Evolutionary conservation across 768 basidiomycete species (phyloP).

Genomic region (Roridomyces roridus): DNA sequence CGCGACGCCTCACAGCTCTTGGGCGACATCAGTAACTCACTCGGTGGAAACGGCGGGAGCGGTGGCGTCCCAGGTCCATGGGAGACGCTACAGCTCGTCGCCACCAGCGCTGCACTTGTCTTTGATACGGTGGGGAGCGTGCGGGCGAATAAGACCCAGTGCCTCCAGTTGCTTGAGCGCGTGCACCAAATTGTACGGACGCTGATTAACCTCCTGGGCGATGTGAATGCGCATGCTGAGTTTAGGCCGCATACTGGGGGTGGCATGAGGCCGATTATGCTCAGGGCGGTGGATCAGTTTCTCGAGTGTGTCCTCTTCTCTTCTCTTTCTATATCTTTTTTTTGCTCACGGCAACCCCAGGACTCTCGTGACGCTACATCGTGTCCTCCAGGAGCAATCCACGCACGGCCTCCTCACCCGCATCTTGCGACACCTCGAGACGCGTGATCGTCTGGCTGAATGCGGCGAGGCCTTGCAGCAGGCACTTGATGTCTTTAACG

Average conservation of each 20-base stretch:
- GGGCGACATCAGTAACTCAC: not conserved
- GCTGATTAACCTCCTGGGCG: conserved; percentile 20
- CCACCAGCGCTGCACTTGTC: conserved; percentile 6
- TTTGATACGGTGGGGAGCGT: conserved; percentile 19
- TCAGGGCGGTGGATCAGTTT: not conserved
- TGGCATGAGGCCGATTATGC: not conserved
- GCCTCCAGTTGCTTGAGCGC: conserved; percentile 20
- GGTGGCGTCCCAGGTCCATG: not conserved
- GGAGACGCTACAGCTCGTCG: conserved; percentile 7
- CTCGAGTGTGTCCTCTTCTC: not conserved
- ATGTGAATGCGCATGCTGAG: not conserved
- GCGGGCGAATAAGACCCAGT: conserved; percentile 8
- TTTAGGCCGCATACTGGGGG: not conserved
- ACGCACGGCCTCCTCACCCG: conserved; percentile 3
- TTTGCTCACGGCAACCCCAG: not conserved
- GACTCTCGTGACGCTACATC: conserved; percentile 12
- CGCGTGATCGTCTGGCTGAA: not conserved
- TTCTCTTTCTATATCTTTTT: not conserved
- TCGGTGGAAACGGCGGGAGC: too few species aligned
- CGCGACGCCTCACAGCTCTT: conserved; percentile 12
- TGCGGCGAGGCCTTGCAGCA: conserved; percentile 9
- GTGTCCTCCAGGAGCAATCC: not conserved
- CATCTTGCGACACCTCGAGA: conserved; percentile 12
- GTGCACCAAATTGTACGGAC: conserved; percentile 25
- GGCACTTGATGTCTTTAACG: conserved; percentile 33